Evolutionary conservation across 441 rosid species (phyloP), one percentile per base, ranked within the genome.

Genomic region (Cnidoscolus chayamansa): DNA sequence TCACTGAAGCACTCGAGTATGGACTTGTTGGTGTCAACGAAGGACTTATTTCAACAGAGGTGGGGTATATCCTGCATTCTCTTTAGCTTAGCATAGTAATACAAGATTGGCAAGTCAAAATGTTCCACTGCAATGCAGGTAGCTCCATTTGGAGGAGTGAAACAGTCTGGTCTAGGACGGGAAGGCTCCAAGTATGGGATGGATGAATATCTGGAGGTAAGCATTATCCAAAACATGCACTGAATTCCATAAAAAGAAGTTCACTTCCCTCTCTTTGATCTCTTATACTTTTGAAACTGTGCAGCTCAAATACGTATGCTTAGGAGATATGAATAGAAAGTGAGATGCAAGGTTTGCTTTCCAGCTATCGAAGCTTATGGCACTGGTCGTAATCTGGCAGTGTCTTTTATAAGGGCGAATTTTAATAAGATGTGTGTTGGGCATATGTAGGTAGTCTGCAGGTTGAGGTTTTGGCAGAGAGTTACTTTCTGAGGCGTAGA

Each of bases 101-200:
- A 74, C 55, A 16, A 48, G 72, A 51, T 73, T 73, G 50, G 72
- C 72, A 81, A 35, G 37, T 67, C 15, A 25, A 57, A 55, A 57
- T 37, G 55, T 68, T 54, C 7, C 72, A n/a, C 30, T 40, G 40
- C 66, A 45, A 50, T 74, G 58, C 83, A 93, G 99, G 98, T 91
- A 76, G 98, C 98, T 83, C 99, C 98, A 77, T 95, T 93, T 76
- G 98, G 98, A 63, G 98, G 97, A 79, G 86, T 93, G 72, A 91
- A 91, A 80, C 96, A 95, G 78, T 93, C 97, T 65, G 99, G 99
- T 77, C 6, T 40, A 40, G 45, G 45, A 40, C 45, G 45, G 45
- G 98, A 95, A 84, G 97, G 97, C 72, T 95, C 98, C 74, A 93
- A 91, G 82, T 95, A 95, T 64, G 97, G 99, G 71, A 89, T 93